A percentile compares a stretch with the other conserved stretches of the same genome.
These are phyloP conservation scores for Fusarium annulatum DNA, from an alignment of 2,329 filamentous ascomycete genomes.

Conservation along the genomic window DNA sequence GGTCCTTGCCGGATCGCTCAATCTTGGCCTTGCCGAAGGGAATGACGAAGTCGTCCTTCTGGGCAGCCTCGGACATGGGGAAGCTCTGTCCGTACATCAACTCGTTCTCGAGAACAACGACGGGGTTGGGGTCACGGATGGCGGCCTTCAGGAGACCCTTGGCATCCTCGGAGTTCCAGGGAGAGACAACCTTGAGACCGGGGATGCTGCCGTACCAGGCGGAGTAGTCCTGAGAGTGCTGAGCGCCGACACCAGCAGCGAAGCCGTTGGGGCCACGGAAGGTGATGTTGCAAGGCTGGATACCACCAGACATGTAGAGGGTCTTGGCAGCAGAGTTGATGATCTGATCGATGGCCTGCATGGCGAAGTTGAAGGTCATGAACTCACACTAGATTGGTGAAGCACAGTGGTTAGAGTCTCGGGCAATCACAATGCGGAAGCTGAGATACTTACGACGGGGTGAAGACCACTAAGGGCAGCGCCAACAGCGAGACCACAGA, in stretches of 20 bases:
- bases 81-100: slow-evolving; percentile 92
- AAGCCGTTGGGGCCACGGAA: slow-evolving; percentile 99
- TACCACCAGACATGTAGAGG: slow-evolving; percentile 99
- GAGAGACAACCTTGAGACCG: slow-evolving; percentile 94
- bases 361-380: slow-evolving; percentile 99
- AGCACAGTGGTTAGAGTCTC: slow-evolving; percentile 16
- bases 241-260: slow-evolving; percentile 91
- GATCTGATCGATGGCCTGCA: slow-evolving; percentile 99
- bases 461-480: slow-evolving; percentile 94
- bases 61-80: slow-evolving; percentile 96
- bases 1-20: slow-evolving; percentile 93
- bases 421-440: neutral
- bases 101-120: slow-evolving; percentile 91
- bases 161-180: slow-evolving; percentile 97
- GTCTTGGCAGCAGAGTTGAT: slow-evolving; percentile 99
- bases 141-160: slow-evolving; percentile 98
- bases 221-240: slow-evolving; percentile 99
- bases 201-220: slow-evolving; percentile 99
- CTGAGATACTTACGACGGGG: slow-evolving; percentile 78
- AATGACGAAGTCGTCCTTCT: slow-evolving; percentile 95
- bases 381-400: slow-evolving; percentile 83
- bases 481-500: slow-evolving; percentile 92
- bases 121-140: slow-evolving; percentile 97
- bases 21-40: slow-evolving; percentile 99
- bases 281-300: slow-evolving; percentile 99